Base-by-base conservation (phyloP, 139 green algal species). In the Auxenochlorella pyrenoidosa region DNA sequence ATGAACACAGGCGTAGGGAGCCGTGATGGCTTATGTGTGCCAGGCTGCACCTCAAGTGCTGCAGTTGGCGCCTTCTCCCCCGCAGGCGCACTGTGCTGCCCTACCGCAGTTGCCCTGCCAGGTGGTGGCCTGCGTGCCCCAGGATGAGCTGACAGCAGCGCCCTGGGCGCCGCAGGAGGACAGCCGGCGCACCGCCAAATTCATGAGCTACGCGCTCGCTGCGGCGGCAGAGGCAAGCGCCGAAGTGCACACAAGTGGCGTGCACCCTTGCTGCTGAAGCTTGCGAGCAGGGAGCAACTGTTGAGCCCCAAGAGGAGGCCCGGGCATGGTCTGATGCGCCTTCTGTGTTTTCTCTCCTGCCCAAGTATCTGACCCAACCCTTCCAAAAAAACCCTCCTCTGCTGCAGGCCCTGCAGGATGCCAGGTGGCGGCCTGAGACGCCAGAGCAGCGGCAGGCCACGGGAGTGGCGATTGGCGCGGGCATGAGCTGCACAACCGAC, bases 401-500 rank as follows among this genome's bases (percentile, higher is more conserved):
- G 30, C 30, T 73, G 63, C 41, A 89, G 75, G 90, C 90, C 24
- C 82, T 98, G 75, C 68, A 63, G 38, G 93, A 97, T 85, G 93
- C 95, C 24, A 75, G 82, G 32, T 95, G 92, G 93, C 36, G 88
- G 80, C 84, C 88, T 2, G 30, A 70, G 0, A 91, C 51, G 5
- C 24, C 78, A 19, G 73, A 73, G 36, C 85, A 93, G 26, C 87
- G 86, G 21, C 80, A 87, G 28, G 60, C 79, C 19, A 96, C 93
- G 16, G 97, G 97, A 0, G 97, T 99, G 30, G 90, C 89, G 30
- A 95, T 99, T 12, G 97, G 97, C 54, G 92, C 90, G 3, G 97
- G 97, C 84, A 99, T 99, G 94, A 96, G 95, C 90, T 92, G 89
- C 77, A 96, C 94, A 0, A 60, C 86, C 0, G 96, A 99, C 75